Percentiles rank a stretch among this genome's conserved stretches.
Evolutionary conservation across 352 stramenopile species (phyloP).

Genomic region (Plasmopara muralis): DNA sequence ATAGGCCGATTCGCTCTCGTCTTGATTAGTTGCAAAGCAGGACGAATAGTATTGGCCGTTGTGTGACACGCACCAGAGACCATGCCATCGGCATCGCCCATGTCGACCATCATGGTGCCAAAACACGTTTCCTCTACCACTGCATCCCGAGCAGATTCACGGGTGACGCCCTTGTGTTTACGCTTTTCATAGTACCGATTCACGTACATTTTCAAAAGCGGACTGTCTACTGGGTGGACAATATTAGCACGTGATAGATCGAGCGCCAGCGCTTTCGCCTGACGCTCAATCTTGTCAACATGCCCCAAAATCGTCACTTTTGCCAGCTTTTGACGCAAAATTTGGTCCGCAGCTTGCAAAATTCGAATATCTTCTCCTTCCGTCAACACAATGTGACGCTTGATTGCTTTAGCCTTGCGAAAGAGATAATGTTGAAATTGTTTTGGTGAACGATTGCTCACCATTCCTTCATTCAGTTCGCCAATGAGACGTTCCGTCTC

Average conservation of each 20-base stretch:
- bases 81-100: constrained; percentile 77
- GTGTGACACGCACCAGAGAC: constrained; percentile 80
- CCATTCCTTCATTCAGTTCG: constrained; percentile 52
- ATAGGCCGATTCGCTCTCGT: constrained; percentile 53
- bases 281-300: constrained; percentile 54
- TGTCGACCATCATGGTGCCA: constrained; percentile 82
- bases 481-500: constrained; percentile 62
- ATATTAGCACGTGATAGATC: constrained; percentile 59
- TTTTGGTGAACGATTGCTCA: constrained; percentile 65
- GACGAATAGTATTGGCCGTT: constrained; percentile 84
- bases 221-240: constrained; percentile 42
- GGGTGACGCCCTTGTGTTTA: constrained; percentile 79
- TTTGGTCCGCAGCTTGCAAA: constrained; percentile 70
- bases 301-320: constrained; percentile 77
- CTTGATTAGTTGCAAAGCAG: constrained; percentile 86
- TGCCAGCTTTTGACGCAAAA: constrained; percentile 53
- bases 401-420: constrained; percentile 56
- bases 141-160: constrained; percentile 44
- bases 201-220: constrained; percentile 52
- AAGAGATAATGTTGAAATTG: constrained; percentile 85
- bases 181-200: constrained; percentile 63
- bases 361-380: constrained; percentile 80
- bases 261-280: constrained; percentile 60
- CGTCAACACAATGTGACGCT: constrained; percentile 79
- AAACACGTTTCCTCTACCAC: constrained; percentile 75